A percentile compares a stretch with the other conserved stretches of the same genome.
phyloP scores from a whole-genome alignment of 176 grass and related monocot species.

The Elymus sibiricus region DNA sequence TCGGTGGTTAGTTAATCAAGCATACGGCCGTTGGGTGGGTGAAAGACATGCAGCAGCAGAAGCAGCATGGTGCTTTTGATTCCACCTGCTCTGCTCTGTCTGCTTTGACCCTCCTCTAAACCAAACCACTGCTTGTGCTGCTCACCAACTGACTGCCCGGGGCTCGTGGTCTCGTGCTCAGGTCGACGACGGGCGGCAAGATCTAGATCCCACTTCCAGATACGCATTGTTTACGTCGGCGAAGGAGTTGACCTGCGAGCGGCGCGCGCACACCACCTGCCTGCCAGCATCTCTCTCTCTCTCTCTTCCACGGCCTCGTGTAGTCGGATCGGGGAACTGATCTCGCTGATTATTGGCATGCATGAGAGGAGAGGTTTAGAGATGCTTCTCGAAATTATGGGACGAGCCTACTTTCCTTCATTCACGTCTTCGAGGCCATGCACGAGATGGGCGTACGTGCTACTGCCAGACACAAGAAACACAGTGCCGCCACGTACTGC shows the following conservation, averaged over 20 bases:
- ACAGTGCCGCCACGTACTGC: too few relatives aligned
- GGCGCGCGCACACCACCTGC: not conserved
- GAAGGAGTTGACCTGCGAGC: not conserved
- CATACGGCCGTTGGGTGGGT: not conserved
- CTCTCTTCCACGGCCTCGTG: not conserved
- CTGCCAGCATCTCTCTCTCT: too few relatives aligned
- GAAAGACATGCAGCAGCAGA: not conserved
- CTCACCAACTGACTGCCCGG: not conserved
- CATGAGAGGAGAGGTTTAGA: too few relatives aligned
- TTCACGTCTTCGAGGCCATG: too few relatives aligned
- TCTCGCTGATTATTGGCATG: not conserved
- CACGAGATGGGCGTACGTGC: too few relatives aligned
- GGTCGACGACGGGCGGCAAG: not conserved
- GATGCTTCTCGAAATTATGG: not conserved
- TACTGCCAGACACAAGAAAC: too few relatives aligned
- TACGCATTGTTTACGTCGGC: not conserved
- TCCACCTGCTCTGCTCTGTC: not conserved
- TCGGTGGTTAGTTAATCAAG: not conserved
- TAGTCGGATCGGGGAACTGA: not conserved
- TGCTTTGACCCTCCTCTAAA: not conserved
- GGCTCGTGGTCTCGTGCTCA: not conserved
- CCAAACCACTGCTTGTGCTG: not conserved
- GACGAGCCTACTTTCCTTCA: too few relatives aligned
- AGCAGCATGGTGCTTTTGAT: not conserved
- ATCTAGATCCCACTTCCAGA: slow-evolving; percentile 19